phyloP scores from a whole-genome alignment of 176 grass and related monocot genomes.

The Zea luxurians region DNA sequence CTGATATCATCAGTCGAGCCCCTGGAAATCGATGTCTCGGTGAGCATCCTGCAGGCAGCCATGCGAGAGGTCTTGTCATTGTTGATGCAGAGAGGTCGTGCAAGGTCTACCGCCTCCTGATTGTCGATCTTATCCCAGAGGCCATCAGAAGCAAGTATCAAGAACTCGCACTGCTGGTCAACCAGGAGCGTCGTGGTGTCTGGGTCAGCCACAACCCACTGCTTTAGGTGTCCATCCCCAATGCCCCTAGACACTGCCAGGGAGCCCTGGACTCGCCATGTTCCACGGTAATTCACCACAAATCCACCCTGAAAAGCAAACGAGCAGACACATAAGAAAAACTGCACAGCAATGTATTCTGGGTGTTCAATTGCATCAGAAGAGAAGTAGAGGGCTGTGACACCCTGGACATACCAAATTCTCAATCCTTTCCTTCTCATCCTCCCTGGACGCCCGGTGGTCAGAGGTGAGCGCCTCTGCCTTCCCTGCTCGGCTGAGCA shows the following conservation, averaged over 20 bases:
- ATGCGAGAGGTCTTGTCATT: slow-evolving; percentile 41
- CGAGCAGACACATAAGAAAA: neutral
- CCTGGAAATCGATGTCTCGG: slow-evolving; percentile 56
- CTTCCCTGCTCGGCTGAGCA: slow-evolving; percentile 74
- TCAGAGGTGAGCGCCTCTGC: slow-evolving; percentile 89
- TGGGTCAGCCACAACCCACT: slow-evolving; percentile 84
- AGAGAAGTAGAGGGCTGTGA: neutral
- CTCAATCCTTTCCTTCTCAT: slow-evolving; percentile 87
- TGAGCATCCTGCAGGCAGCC: slow-evolving; percentile 75
- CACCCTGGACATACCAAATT: slow-evolving; percentile 48
- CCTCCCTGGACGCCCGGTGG: slow-evolving; percentile 62
- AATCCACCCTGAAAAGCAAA: slow-evolving; percentile 74
- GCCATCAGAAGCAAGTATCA: slow-evolving; percentile 91
- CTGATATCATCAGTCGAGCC: slow-evolving; percentile 87
- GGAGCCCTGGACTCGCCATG: slow-evolving; percentile 95
- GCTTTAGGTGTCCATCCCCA: slow-evolving; percentile 84
- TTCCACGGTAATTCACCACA: slow-evolving; percentile 74
- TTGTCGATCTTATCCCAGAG: slow-evolving; percentile 95
- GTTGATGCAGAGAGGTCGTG: slow-evolving; percentile 46
- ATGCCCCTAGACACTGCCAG: slow-evolving; percentile 85
- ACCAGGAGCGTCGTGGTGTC: slow-evolving; percentile 67
- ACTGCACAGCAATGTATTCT: neutral
- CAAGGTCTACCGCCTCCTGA: slow-evolving; percentile 83
- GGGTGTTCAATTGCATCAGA: neutral
- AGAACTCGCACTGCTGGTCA: slow-evolving; percentile 73